These are phyloP conservation scores for Gastrodia elata DNA, from an alignment of 106 monocot genomes.

Conservation along the genomic window DNA sequence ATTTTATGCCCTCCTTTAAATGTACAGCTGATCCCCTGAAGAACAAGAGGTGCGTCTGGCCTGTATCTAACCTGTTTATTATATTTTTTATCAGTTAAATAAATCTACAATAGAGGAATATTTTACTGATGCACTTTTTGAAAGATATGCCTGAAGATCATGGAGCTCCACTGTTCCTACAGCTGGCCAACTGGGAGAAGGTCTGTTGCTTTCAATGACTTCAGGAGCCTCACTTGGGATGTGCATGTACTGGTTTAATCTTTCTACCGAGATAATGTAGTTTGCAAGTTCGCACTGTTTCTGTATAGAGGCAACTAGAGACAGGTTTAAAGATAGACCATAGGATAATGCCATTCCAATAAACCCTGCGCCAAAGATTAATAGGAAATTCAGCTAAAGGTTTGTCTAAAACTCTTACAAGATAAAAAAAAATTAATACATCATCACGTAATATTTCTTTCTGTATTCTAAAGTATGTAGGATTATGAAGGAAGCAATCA, in stretches of 20 bases:
- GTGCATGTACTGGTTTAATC: constrained; percentile 82
- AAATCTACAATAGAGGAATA: too few species aligned
- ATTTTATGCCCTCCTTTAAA: constrained; percentile 90
- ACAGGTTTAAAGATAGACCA: constrained; percentile 82
- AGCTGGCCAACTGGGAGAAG: constrained; percentile 62
- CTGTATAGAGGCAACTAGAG: constrained; percentile 68
- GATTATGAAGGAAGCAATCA: too few species aligned
- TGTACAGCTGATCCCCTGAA: constrained; percentile 66
- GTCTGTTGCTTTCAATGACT: constrained; percentile 44
- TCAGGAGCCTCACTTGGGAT: constrained; percentile 77
- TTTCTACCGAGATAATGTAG: constrained; percentile 86
- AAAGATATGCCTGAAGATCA: constrained; percentile 56
- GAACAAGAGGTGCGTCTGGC: constrained; percentile 62
- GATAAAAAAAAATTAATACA: neutral
- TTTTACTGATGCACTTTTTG: too few species aligned
- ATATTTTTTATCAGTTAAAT: neutral
- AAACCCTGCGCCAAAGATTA: constrained; percentile 38
- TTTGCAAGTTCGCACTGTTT: constrained; percentile 85
- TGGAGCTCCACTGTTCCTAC: constrained; percentile 64
- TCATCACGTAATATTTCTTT: neutral
- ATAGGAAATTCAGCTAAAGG: too few species aligned
- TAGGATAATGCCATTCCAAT: constrained; percentile 93
- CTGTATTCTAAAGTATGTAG: too few species aligned
- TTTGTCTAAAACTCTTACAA: too few species aligned
- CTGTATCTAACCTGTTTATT: constrained; percentile 64